These are phyloP conservation scores for Lobosporangium transversale DNA, from an alignment of 192 early-diverging fungal species.

Conservation along the genomic window DNA sequence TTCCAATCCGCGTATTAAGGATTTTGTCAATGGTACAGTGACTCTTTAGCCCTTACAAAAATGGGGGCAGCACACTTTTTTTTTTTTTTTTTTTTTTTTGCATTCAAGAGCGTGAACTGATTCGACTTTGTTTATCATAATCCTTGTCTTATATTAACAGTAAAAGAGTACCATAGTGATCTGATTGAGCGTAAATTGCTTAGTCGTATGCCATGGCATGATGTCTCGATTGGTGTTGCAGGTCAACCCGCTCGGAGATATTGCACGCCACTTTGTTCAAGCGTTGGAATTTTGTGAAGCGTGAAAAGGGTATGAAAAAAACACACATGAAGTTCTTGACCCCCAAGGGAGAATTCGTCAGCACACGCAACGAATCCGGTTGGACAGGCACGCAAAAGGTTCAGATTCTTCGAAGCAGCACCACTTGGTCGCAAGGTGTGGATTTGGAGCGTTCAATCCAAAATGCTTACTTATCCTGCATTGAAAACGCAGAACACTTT, in stretches of 20 bases:
- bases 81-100: neutral
- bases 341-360: constrained; percentile 80
- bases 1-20: constrained; percentile 87
- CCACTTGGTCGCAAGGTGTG: constrained; percentile 78
- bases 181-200: constrained; percentile 57
- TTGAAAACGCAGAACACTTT: constrained; percentile 83
- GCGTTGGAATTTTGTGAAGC: constrained; percentile 91
- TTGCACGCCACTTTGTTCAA: constrained; percentile 89
- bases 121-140: neutral
- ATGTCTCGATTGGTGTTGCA: constrained; percentile 80
- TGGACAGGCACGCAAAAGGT: constrained; percentile 73
- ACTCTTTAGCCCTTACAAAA: too few species aligned
- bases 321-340: constrained; percentile 71
- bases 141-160: too few species aligned
- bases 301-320: constrained; percentile 69
- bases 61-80: too few species aligned
- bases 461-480: constrained; percentile 83
- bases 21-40: constrained; percentile 64
- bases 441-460: constrained; percentile 75
- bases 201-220: constrained; percentile 92
- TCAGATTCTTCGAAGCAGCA: constrained; percentile 75
- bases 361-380: constrained; percentile 62
- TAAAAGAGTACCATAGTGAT: constrained; percentile 60
- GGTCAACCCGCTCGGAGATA: constrained; percentile 84
- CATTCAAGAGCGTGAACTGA: neutral